Evolutionary conservation across 2,329 filamentous ascomycete species (phyloP), one percentile per base, ranked within the genome.

Genomic region (Alternaria longipes): DNA sequence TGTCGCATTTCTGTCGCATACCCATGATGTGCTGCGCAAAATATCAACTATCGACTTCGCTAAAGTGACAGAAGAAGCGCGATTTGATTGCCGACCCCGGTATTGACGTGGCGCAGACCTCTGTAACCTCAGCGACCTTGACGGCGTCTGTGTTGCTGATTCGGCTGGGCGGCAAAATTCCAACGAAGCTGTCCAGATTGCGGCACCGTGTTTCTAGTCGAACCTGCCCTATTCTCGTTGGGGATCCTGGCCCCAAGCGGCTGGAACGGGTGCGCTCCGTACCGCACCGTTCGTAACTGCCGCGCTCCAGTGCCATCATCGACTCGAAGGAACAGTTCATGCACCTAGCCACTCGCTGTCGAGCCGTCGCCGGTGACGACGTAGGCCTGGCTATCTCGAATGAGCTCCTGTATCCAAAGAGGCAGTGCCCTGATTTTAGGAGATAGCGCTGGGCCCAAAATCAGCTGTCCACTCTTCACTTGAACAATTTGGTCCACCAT

Each of bases 401-500:
- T 40, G 8, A 71, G 20, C 56, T 78, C 76, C 54, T 78, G 75
- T n/a, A 76, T 32, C 76, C 76, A 79, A 24, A 62, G 60, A 8
- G 76, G 76, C 46, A 76, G 54, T 22, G 69, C 71, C 20, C 75
- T 74, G 24, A 77, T 40, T 16, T 65, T 67, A 9, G 74, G 60
- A 14, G 65, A 51, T 16, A 74, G 22, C 8, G 52, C 54, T 12
- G 74, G 74, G 9, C 78, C 78, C 26, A 83, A 59, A 30, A 83
- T 68, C 38, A 83, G 61, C 63, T 82, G 81, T 22, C 78, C 79
- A 54, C 80, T 79, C 61, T 72, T 76, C 14, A 74, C 74, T 53
- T 72, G 74, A 42, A 83, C 56, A 24, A 84, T 78, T 64, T 83
- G 81, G 52, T 78, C 74, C 2, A 82, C 79, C 56, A 84, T 80